Evolutionary conservation across 2,329 filamentous ascomycete genomes (phyloP).

Genomic region (Scorias spongiosa): DNA sequence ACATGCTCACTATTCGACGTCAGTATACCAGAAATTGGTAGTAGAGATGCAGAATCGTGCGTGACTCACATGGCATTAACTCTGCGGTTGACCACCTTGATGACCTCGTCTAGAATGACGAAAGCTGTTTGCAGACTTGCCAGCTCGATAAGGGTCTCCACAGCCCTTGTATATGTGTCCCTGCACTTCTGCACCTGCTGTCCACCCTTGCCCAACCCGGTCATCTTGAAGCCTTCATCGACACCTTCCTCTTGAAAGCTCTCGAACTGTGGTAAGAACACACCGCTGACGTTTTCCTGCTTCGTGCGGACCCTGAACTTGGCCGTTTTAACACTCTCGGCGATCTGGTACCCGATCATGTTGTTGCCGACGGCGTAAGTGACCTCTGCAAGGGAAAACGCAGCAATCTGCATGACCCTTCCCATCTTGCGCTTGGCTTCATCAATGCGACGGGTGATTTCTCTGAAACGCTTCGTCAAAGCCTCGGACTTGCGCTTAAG

Average conservation of each 20-base stretch:
- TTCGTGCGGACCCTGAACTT: constrained; percentile 87
- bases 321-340: constrained; percentile 85
- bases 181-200: constrained; percentile 91
- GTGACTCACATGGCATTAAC: constrained; percentile 76
- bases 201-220: constrained; percentile 87
- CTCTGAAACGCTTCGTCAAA: constrained; percentile 67
- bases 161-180: constrained; percentile 89
- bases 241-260: constrained; percentile 67
- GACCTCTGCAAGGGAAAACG: constrained; percentile 93
- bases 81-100: constrained; percentile 97
- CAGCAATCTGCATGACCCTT: constrained; percentile 95
- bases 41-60: neutral
- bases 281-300: constrained; percentile 97
- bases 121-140: constrained; percentile 96
- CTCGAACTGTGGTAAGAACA: constrained; percentile 86
- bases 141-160: constrained; percentile 88
- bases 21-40: too few relatives aligned
- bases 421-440: constrained; percentile 99
- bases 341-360: constrained; percentile 87
- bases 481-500: constrained; percentile 97
- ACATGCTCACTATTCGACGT: constrained; percentile 54
- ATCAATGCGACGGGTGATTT: constrained; percentile 93
- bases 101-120: constrained; percentile 94
- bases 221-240: constrained; percentile 90
- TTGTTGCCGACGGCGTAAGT: constrained; percentile 88